Conservation (phyloP, 2,329 filamentous ascomycete genomes). For the Botrytis elliptica region DNA sequence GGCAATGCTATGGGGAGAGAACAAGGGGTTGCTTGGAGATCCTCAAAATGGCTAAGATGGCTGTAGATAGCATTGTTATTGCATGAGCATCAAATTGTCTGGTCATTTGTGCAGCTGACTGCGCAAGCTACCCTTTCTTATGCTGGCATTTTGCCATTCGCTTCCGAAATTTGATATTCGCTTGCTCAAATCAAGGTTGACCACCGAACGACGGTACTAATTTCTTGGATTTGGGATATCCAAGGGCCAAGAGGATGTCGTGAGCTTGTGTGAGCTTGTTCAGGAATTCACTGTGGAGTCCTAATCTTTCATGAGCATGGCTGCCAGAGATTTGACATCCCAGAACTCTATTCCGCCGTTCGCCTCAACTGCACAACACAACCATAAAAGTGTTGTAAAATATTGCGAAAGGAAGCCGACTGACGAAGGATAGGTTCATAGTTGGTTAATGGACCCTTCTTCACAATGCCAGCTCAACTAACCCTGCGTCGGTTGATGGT, state of each 20-base stretch:
- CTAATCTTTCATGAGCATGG: background rate
- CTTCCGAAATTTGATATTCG: background rate
- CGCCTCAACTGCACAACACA: background rate
- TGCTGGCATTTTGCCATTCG: background rate
- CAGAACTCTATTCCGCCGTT: background rate
- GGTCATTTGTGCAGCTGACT: background rate
- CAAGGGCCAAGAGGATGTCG: background rate
- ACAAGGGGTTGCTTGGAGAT: conserved; percentile 50
- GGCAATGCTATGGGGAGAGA: conserved; percentile 32
- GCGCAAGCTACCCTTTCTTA: background rate
- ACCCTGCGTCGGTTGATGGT: background rate
- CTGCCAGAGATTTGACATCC: background rate
- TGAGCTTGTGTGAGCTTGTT: background rate
- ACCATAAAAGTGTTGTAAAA: background rate
- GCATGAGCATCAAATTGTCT: conserved; percentile 38
- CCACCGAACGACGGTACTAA: no score
- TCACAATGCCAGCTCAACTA: background rate
- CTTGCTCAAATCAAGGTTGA: background rate
- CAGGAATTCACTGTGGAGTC: background rate
- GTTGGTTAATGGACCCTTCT: background rate
- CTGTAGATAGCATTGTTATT: conserved; percentile 56
- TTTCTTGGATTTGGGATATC: background rate
- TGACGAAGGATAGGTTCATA: background rate
- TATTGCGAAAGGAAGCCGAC: background rate
- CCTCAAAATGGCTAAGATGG: conserved; percentile 53